Evolutionary conservation across 352 stramenopile species (phyloP), one percentile per base, ranked within the genome.

Genomic region (Albugo candida): DNA sequence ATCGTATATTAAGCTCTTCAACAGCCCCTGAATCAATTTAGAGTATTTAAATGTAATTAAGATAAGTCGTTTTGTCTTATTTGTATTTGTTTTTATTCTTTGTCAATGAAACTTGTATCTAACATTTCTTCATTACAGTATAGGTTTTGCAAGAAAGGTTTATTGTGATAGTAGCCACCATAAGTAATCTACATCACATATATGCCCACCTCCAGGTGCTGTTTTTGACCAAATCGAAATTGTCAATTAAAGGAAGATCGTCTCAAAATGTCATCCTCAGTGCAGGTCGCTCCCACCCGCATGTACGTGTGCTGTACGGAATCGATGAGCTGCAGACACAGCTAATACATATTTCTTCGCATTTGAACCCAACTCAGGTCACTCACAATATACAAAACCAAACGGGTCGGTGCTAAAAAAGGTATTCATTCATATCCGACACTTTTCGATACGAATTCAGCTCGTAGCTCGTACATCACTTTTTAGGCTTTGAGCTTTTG

Each of bases 351-450:
- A 10, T 43, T 8, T 24, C 3, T 10, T 24, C 16, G 31, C 39
- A 10, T 53, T 27, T 36, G 36, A 13, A 36, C 20, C 5, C 47
- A n/a, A 39, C 31, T 16, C 45, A 92, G 80, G 80, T 71, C 75
- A 53, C 58, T 92, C 55, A 88, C 78, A 36, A 82, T 66, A 27
- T 92, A 69, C 55, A 92, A 89, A 61, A 60, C 51, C 47, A 92
- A 92, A 57, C 64, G 63, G 17, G 73, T 88, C 36, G 76, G 65
- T 41, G 80, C 80, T 8, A 91, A 91, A 59, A 92, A 92, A 61
- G 80, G 79, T 92, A 48, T 20, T 24, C n/a, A 34, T 41, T 13
- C 55, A 57, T 17, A 43, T 21, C 12, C 42, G 31, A 19, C 51
- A 11, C 24, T 36, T 50, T 19, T 24, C 38, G 17, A 43, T 8